These are phyloP conservation scores for Micractinium sp. DNA, from an alignment of 139 green algal genomes.

Conservation along the genomic window DNA sequence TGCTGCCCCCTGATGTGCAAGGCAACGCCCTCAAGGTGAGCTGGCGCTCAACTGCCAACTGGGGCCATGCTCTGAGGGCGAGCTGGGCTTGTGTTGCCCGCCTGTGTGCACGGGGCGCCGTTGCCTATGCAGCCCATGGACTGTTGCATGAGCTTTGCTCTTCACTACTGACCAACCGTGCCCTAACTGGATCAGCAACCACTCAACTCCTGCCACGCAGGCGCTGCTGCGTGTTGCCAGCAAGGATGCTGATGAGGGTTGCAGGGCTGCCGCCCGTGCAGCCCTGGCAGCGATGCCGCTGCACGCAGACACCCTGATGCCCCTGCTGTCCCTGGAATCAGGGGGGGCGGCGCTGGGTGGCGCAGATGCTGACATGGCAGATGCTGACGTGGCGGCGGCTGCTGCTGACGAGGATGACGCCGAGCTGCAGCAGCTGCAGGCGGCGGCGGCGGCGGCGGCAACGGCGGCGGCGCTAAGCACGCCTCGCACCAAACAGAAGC, in stretches of 20 bases:
- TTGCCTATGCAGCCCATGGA: neutral
- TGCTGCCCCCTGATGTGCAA: slow-evolving; percentile 20
- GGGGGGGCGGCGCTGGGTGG: neutral
- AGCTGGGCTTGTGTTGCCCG: neutral
- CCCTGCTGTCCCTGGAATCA: slow-evolving; percentile 11
- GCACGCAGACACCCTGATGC: slow-evolving; percentile 37
- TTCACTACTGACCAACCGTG: too few relatives aligned
- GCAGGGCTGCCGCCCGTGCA: slow-evolving; percentile 44
- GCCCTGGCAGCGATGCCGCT: slow-evolving; percentile 55
- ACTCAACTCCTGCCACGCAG: neutral
- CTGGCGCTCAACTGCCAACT: neutral
- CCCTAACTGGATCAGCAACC: too few relatives aligned
- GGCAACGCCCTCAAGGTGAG: slow-evolving; percentile 5
- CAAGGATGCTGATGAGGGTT: slow-evolving; percentile 45
- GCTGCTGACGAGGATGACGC: neutral
- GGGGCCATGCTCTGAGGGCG: neutral
- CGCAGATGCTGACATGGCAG: neutral
- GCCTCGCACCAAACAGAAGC: neutral
- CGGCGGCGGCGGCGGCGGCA: neutral
- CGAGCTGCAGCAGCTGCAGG: slow-evolving; percentile 8
- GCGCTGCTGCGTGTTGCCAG: slow-evolving; percentile 40
- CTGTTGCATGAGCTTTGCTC: neutral
- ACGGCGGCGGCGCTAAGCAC: neutral
- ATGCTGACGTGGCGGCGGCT: neutral
- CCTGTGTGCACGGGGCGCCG: neutral